phyloP scores from a whole-genome alignment of 179 eudicot species.

The Spergularia azorica region DNA sequence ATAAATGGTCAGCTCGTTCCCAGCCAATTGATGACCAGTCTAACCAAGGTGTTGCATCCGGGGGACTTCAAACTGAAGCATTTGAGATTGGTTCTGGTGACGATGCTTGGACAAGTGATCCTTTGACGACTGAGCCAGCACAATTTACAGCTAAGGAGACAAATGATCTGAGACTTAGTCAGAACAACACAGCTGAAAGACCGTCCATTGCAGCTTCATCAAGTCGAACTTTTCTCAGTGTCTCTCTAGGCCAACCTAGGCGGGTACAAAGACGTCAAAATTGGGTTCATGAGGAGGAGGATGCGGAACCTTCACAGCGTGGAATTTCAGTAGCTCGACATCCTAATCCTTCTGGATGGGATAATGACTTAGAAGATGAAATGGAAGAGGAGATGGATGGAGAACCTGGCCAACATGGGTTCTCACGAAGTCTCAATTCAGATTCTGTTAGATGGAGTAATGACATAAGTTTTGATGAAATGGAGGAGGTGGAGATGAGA shows the following conservation, averaged over 20 bases:
- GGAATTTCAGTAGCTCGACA: constrained; percentile 14
- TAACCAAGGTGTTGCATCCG: constrained; percentile 21
- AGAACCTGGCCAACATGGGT: constrained; percentile 21
- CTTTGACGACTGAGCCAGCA: constrained; percentile 22
- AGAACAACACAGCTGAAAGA: constrained; percentile 22
- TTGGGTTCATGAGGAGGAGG: constrained; percentile 23
- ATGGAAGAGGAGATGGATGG: constrained; percentile 30
- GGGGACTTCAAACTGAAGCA: constrained; percentile 20
- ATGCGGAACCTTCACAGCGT: constrained; percentile 25
- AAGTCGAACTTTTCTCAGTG: constrained; percentile 12
- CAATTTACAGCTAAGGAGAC: constrained; percentile 16
- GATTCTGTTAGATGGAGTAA: constrained; percentile 28
- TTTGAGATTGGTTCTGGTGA: constrained; percentile 21
- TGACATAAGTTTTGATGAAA: constrained; percentile 37
- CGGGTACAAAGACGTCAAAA: constrained; percentile 10
- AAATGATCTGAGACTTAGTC: constrained; percentile 18
- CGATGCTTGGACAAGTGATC: constrained; percentile 24
- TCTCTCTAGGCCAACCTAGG: constrained; percentile 26
- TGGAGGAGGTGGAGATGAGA: constrained; percentile 42
- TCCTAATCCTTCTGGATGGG: constrained; percentile 27
- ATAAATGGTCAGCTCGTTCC: constrained; percentile 15
- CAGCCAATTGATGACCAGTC: constrained; percentile 24
- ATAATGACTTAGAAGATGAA: constrained; percentile 34
- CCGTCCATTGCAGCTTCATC: constrained; percentile 19
- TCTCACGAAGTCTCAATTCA: constrained; percentile 20